A percentile compares a stretch with the other conserved stretches of the same genome.
phyloP scores from a whole-genome alignment of 129 eudicot genomes.

The Kitagawia praeruptora region DNA sequence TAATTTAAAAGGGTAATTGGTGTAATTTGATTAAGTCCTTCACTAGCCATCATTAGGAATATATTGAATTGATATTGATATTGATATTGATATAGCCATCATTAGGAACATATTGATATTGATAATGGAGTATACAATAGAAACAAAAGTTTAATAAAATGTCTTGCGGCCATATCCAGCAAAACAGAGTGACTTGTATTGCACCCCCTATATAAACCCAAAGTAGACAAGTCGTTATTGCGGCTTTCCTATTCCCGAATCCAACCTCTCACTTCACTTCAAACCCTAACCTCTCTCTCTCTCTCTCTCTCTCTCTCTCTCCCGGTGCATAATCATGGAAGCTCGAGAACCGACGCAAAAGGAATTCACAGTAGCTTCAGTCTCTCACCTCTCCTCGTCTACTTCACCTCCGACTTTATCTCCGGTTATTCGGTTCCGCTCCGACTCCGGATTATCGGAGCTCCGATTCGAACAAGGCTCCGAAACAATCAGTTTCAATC shows the following conservation, averaged over 20 bases:
- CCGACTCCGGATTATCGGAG: slow-evolving; percentile 15
- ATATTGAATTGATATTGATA: too few relatives aligned
- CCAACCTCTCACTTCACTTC: background rate
- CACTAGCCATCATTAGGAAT: too few relatives aligned
- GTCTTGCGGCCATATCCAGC: too few relatives aligned
- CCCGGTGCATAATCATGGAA: slow-evolving; percentile 11
- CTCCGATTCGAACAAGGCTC: slow-evolving; percentile 26
- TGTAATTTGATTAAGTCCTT: too few relatives aligned
- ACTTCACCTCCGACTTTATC: slow-evolving; percentile 16
- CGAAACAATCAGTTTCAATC: slow-evolving; percentile 24
- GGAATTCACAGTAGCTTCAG: slow-evolving; percentile 27
- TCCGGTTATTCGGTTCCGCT: slow-evolving; percentile 26
- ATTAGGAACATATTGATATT: too few relatives aligned
- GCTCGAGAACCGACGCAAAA: slow-evolving; percentile 15
- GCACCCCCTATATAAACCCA: too few relatives aligned
- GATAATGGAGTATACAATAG: too few relatives aligned
- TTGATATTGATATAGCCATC: too few relatives aligned
- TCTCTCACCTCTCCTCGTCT: slow-evolving; percentile 19
- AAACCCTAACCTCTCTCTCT: background rate
- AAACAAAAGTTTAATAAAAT: too few relatives aligned
- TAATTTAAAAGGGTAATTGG: too few relatives aligned
- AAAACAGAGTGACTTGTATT: background rate
- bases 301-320: background rate
- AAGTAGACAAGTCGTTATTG: background rate
- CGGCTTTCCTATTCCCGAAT: background rate